Evolutionary conservation across 805 yeast genomes (phyloP).

Genomic region (Debaryomyces maramus): DNA sequence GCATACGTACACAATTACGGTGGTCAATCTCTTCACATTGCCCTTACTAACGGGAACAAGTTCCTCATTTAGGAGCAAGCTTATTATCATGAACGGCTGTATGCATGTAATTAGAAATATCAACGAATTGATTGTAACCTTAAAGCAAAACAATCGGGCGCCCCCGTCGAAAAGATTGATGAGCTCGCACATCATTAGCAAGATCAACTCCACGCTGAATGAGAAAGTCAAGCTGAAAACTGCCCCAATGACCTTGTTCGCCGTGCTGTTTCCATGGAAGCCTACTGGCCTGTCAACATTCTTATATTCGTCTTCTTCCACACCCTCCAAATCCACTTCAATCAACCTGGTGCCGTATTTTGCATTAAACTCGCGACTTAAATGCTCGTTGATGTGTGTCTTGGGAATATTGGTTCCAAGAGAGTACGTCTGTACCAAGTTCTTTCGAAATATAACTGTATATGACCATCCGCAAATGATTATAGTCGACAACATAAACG

Average conservation of each 20-base stretch:
- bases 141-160: slow-evolving; percentile 35
- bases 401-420: slow-evolving; percentile 17
- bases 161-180: slow-evolving; percentile 21
- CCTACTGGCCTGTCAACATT: background rate
- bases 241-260: slow-evolving; percentile 18
- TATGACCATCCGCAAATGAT: slow-evolving; percentile 21
- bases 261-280: slow-evolving; percentile 5
- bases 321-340: slow-evolving; percentile 16
- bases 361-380: slow-evolving; percentile 16
- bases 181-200: slow-evolving; percentile 39
- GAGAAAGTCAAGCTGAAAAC: slow-evolving; percentile 32
- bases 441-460: slow-evolving; percentile 22
- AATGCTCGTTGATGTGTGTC: slow-evolving; percentile 25
- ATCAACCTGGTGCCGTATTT: slow-evolving; percentile 15
- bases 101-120: slow-evolving; percentile 40
- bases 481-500: slow-evolving; percentile 16
- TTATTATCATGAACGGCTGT: slow-evolving; percentile 44
- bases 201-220: slow-evolving; percentile 31
- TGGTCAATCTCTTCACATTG: slow-evolving; percentile 2
- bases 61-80: slow-evolving; percentile 29
- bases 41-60: slow-evolving; percentile 17
- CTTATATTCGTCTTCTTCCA: slow-evolving; percentile 12
- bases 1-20: slow-evolving; percentile 12
- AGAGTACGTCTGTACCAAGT: slow-evolving; percentile 24
- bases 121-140: slow-evolving; percentile 36